Evolutionary conservation across 257 asterid genomes (phyloP), one percentile per base, ranked within the genome.

Genomic region (Solanum chilense): DNA sequence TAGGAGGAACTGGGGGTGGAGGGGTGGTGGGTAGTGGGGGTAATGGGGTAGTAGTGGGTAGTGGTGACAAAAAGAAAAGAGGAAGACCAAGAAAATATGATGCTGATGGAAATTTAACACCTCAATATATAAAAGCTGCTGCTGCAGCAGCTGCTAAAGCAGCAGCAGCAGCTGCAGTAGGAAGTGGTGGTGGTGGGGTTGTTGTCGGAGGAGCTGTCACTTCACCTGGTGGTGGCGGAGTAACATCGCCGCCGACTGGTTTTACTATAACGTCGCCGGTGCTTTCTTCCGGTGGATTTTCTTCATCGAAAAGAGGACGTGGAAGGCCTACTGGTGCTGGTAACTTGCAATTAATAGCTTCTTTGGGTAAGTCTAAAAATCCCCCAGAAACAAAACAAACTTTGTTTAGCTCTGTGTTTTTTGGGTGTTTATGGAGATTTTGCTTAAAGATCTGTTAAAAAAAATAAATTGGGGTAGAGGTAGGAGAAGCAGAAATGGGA

Each of bases 31-130:
- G 86, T 33, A 86, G 88, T 4, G 93, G 85, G 89, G 89, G 20
- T 88, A 89, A 31, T 89, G 91, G 5, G 90, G 88, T 7, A 90
- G 85, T 18, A 90, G 85, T 18, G 82, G 62, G 74, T 18, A 88
- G 31, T 85, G 92, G 90, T 12, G 62, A 91, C 39, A 96, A 93
- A 71, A 96, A 93, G 93, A 96, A 94, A 89, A 92, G 98, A 86
- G 99, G 99, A 47, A 91, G 99, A 83, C 99, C 99, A 4, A 93
- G 97, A 86, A 96, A 96, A 90, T 96, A 93, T 56, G 98, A 96
- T 90, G 89, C 98, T 4, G 94, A 95, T 7, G 99, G 99, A 77
- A 96, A 95, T 91, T 88, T 96, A 66, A 94, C 91, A 62, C 92
- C 92, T 77, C 92, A 94, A 14, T 94, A 90, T 84, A 75, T 89